phyloP scores from a whole-genome alignment of 768 basidiomycete species.

The Calvatia gigantea region DNA sequence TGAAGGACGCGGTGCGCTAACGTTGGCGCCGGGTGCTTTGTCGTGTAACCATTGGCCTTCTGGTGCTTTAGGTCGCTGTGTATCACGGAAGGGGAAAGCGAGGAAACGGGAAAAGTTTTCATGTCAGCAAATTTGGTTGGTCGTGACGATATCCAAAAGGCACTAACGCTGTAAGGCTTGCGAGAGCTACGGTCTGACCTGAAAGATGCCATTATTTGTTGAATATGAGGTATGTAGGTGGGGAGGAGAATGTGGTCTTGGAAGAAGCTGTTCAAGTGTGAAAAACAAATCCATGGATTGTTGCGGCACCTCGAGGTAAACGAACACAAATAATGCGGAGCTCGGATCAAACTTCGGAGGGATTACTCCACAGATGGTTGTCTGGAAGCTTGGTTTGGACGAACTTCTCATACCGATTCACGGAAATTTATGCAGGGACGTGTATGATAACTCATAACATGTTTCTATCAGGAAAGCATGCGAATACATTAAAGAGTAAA shows the following conservation, averaged over 20 bases:
- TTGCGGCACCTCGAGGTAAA: conserved; percentile 4
- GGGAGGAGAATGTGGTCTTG: conserved; percentile 14
- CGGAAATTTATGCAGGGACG: too few species aligned
- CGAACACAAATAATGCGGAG: conserved; percentile 4
- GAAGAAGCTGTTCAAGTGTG: conserved; percentile 8
- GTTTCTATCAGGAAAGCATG: neutral
- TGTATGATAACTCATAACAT: neutral
- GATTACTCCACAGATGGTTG: too few species aligned
- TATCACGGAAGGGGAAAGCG: neutral
- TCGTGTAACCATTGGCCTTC: conserved; percentile 79
- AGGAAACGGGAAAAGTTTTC: neutral
- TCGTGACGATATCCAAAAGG: neutral
- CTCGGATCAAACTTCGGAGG: neutral
- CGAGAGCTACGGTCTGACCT: conserved; percentile 18
- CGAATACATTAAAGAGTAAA: conserved; percentile 13
- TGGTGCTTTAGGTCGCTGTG: conserved; percentile 54
- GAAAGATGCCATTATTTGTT: conserved; percentile 21
- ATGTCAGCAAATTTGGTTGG: neutral
- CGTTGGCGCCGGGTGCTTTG: conserved; percentile 47
- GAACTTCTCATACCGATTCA: too few species aligned
- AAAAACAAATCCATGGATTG: neutral
- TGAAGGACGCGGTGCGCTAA: conserved; percentile 24
- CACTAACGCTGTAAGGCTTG: conserved; percentile 28
- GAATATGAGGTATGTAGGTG: conserved; percentile 5
- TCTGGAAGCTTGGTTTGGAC: too few species aligned